Percentiles rank a stretch among this genome's conserved stretches.
Evolutionary conservation across 2,329 filamentous ascomycete genomes (phyloP).

Genomic region (Fusarium ramigenum): DNA sequence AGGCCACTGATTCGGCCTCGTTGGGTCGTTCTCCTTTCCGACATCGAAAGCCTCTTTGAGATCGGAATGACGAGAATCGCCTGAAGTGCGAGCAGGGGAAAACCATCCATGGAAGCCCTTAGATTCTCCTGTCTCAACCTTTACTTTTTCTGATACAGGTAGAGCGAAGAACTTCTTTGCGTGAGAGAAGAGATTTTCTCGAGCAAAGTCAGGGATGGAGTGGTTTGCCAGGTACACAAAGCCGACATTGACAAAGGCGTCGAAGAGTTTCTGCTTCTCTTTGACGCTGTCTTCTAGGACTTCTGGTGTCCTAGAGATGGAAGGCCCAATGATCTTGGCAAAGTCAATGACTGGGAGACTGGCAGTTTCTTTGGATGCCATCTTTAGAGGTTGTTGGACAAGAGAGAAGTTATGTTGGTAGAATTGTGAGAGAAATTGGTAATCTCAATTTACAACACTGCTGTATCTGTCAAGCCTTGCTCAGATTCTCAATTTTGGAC

Average conservation of each 20-base stretch:
- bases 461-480: neutral
- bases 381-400: neutral
- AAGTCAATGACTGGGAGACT: neutral
- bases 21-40: neutral
- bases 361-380: neutral
- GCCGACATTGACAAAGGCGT: neutral
- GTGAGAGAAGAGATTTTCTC: neutral
- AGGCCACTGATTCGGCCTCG: neutral
- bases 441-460: accelerated
- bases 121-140: neutral
- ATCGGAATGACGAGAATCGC: neutral
- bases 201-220: neutral
- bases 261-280: neutral
- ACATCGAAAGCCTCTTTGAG: neutral
- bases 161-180: neutral
- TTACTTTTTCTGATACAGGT: neutral
- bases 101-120: neutral
- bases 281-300: neutral
- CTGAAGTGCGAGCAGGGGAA: neutral
- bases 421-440: neutral
- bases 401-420: accelerated
- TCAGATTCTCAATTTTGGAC: neutral
- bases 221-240: neutral
- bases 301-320: neutral
- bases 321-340: neutral